Evolutionary conservation across 768 basidiomycete species (phyloP).

Genomic region (Butyriboletus loyo): DNA sequence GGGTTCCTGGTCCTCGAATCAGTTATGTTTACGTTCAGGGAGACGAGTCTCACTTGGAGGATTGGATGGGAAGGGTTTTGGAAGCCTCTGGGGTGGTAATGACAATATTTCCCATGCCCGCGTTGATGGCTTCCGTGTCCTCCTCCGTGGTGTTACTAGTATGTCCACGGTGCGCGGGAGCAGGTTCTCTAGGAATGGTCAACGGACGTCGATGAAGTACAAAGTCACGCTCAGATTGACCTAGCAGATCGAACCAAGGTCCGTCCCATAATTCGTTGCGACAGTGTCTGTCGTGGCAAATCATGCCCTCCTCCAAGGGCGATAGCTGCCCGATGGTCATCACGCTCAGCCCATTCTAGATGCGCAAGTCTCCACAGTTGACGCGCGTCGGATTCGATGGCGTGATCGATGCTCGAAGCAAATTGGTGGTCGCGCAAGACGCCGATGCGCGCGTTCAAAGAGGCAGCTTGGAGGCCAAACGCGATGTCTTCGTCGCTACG

Average conservation of each 20-base stretch:
- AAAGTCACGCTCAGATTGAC: not conserved
- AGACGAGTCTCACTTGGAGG: slow-evolving; percentile 1
- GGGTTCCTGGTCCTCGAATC: not conserved
- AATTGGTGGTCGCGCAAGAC: slow-evolving; percentile 37
- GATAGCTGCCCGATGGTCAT: slow-evolving; percentile 43
- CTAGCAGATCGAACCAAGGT: not conserved
- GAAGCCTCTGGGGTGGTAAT: not conserved
- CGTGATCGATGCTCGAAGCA: slow-evolving; percentile 42
- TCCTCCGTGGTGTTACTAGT: not conserved
- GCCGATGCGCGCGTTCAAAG: slow-evolving; percentile 29
- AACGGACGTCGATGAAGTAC: not conserved
- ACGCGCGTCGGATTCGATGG: slow-evolving; percentile 35
- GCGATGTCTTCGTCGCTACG: slow-evolving; percentile 47
- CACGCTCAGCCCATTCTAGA: slow-evolving; percentile 37
- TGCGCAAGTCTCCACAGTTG: slow-evolving; percentile 31
- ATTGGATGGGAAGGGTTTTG: not conserved
- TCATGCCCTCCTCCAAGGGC: slow-evolving; percentile 32
- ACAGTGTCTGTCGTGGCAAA: slow-evolving; percentile 15
- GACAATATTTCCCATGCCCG: not conserved
- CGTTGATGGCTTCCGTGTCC: not conserved
- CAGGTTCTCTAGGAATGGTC: slow-evolving; percentile 7
- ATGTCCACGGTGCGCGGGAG: not conserved
- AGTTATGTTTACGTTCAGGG: not conserved
- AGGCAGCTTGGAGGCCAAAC: slow-evolving; percentile 39
- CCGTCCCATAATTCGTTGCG: slow-evolving; percentile 14